Evolutionary conservation across 192 early-diverging fungal species (phyloP).

Genomic region (Podila minutissima): DNA sequence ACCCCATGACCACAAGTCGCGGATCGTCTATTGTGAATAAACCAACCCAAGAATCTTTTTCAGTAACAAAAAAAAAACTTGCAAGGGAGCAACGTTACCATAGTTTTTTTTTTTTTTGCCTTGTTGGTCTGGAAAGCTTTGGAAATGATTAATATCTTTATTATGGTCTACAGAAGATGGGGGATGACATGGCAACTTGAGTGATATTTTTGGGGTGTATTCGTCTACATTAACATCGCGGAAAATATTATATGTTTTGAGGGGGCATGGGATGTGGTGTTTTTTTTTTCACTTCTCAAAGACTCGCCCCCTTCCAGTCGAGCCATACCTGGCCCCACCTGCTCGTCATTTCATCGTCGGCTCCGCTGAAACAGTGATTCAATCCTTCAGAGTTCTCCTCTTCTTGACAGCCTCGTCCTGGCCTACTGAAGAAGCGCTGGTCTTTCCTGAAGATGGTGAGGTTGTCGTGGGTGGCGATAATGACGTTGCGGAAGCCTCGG

Average conservation of each 20-base stretch:
- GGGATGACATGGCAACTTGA: background rate
- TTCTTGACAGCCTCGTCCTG: slow-evolving; percentile 34
- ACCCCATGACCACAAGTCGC: too few relatives aligned
- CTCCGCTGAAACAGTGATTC: background rate
- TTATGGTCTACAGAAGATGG: background rate
- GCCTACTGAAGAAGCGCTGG: slow-evolving; percentile 27
- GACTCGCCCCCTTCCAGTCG: too few relatives aligned
- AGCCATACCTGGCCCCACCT: background rate
- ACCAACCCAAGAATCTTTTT: too few relatives aligned
- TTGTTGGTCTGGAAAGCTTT: too few relatives aligned
- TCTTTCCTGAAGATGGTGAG: slow-evolving; percentile 11
- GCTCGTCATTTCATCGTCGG: background rate
- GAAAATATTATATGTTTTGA: slow-evolving; percentile 1
- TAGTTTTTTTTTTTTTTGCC: too few relatives aligned
- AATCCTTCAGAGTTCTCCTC: slow-evolving; percentile 45
- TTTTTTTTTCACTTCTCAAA: too few relatives aligned
- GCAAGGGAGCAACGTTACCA: too few relatives aligned
- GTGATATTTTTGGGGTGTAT: background rate
- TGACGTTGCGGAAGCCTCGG: background rate
- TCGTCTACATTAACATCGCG: background rate
- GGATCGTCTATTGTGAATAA: too few relatives aligned
- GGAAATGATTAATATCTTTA: background rate
- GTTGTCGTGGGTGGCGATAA: background rate
- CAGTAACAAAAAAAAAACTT: too few relatives aligned
- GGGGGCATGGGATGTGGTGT: too few relatives aligned